These are phyloP conservation scores for Hypoxylon sp. DNA, from an alignment of 2,329 filamentous ascomycete genomes.

Conservation along the genomic window DNA sequence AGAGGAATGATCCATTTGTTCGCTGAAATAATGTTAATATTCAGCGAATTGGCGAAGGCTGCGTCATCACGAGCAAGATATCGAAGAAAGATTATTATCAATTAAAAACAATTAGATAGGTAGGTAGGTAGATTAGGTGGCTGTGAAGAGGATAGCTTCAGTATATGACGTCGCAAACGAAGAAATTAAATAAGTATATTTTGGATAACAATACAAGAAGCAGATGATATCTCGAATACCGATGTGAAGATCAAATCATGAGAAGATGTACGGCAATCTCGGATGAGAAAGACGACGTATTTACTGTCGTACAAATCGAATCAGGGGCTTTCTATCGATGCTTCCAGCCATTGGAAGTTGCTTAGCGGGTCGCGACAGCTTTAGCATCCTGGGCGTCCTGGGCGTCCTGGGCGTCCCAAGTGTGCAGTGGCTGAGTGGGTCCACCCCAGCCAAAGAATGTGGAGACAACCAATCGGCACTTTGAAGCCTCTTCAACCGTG, in stretches of 20 bases:
- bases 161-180: slow-evolving; percentile 4
- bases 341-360: slow-evolving; percentile 30
- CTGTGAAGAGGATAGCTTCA: background rate
- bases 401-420: background rate
- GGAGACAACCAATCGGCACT: slow-evolving; percentile 40
- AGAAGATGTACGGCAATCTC: slow-evolving; percentile 30
- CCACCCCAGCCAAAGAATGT: slow-evolving; percentile 3
- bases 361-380: slow-evolving; percentile 28
- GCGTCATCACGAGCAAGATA: slow-evolving; percentile 25
- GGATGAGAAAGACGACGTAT: slow-evolving; percentile 20
- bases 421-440: too few relatives aligned
- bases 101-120: background rate
- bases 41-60: slow-evolving; percentile 6
- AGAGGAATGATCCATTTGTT: slow-evolving; percentile 32
- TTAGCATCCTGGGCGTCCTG: background rate
- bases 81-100: slow-evolving; percentile 4
- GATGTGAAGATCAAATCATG: slow-evolving; percentile 7
- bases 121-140: background rate
- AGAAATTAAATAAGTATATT: slow-evolving; percentile 8
- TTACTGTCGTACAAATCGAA: slow-evolving; percentile 15
- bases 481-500: slow-evolving; percentile 18
- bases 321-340: slow-evolving; percentile 36
- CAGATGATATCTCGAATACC: slow-evolving; percentile 7
- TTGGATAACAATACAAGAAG: slow-evolving; percentile 1
- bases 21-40: slow-evolving; percentile 13